These are phyloP conservation scores for Tympanopsis confertula DNA, from an alignment of 2,329 filamentous ascomycete genomes.

Conservation along the genomic window DNA sequence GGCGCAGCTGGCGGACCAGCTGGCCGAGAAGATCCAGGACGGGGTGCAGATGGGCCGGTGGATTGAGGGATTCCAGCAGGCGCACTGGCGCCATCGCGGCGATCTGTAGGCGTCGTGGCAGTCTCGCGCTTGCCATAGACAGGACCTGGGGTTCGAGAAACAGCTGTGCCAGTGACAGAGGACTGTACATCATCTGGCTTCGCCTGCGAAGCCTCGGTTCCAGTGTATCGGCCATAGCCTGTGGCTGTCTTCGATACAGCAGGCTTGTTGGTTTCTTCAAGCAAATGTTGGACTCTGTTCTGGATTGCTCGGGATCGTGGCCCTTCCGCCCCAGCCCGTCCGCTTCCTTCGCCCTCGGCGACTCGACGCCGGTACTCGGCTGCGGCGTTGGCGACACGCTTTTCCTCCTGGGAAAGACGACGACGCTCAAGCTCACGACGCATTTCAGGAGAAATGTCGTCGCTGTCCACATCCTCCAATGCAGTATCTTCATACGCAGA, in stretches of 20 bases:
- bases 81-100: too few species aligned
- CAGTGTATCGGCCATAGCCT: conserved; percentile 51
- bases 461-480: background rate
- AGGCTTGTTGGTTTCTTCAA: conserved; percentile 64
- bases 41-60: conserved; percentile 16
- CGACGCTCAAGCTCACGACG: conserved; percentile 78
- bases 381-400: conserved; percentile 75
- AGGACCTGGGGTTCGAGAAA: background rate
- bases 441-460: conserved; percentile 70
- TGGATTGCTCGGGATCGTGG: conserved; percentile 64
- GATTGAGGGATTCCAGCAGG: background rate
- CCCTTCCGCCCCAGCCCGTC: conserved; percentile 26
- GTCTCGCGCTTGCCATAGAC: background rate
- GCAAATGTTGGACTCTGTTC: conserved; percentile 73
- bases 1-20: conserved; percentile 38
- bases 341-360: conserved; percentile 40
- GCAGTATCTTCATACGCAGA: conserved; percentile 52
- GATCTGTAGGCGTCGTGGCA: background rate
- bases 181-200: conserved; percentile 15
- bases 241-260: conserved; percentile 40
- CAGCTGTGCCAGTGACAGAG: too few species aligned
- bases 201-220: conserved; percentile 21
- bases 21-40: conserved; percentile 15
- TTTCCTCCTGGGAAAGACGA: conserved; percentile 75
- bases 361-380: conserved; percentile 76